Percentiles rank a stretch among this genome's conserved stretches.
These are phyloP conservation scores for Saccharum officinarum DNA, from an alignment of 176 grass and related monocot genomes.

Conservation along the genomic window DNA sequence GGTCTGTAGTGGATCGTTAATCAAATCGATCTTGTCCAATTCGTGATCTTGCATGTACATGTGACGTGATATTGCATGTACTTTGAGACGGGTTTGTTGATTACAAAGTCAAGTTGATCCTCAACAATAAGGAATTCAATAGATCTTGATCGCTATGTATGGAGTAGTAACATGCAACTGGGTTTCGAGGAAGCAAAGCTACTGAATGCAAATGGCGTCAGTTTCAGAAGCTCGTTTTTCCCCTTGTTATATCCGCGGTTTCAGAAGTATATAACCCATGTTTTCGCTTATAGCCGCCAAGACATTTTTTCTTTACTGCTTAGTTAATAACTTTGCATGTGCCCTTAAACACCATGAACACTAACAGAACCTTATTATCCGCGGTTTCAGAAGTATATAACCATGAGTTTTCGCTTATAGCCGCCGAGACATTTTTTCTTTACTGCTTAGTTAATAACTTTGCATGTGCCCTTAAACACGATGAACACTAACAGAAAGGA, in stretches of 20 bases:
- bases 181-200: not conserved
- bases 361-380: too few species aligned
- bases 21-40: conserved; percentile 21
- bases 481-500: not conserved
- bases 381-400: not conserved
- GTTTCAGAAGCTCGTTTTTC: not conserved
- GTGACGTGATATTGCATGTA: conserved; percentile 23
- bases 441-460: not conserved
- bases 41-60: not conserved
- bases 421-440: too few species aligned
- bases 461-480: not conserved
- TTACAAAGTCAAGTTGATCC: conserved; percentile 17
- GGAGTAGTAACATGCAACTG: conserved; percentile 6
- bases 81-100: not conserved
- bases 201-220: not conserved
- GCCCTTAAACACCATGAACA: too few species aligned
- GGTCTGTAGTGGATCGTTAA: conserved; percentile 15
- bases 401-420: not conserved
- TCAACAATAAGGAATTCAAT: conserved; percentile 25
- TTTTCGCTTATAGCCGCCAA: too few species aligned
- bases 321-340: too few species aligned
- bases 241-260: not conserved
- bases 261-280: too few species aligned
- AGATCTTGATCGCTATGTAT: not conserved
- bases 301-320: too few species aligned